These are phyloP conservation scores for Coemansia sp. DNA, from an alignment of 192 early-diverging fungal genomes.

Conservation along the genomic window DNA sequence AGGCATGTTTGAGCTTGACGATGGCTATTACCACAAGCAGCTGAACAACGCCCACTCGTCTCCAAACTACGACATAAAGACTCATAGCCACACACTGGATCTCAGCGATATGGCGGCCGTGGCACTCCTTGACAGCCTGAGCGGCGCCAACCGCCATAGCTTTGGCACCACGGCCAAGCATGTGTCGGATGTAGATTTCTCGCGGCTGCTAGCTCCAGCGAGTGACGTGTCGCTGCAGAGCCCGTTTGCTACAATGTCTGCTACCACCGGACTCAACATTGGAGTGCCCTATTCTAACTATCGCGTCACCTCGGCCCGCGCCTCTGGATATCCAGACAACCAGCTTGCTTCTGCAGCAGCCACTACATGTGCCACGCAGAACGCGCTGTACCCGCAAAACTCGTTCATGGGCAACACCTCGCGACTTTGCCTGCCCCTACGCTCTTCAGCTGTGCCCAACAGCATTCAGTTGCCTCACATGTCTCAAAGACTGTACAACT, in stretches of 20 bases:
- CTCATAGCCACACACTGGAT: slow-evolving; percentile 11
- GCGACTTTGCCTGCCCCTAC: slow-evolving; percentile 10
- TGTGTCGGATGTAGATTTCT: slow-evolving; percentile 8
- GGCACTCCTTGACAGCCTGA: slow-evolving; percentile 44
- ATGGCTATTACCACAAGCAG: not conserved
- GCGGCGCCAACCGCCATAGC: slow-evolving; percentile 7
- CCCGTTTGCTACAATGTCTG: not conserved
- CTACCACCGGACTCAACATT: not conserved
- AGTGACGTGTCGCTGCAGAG: not conserved
- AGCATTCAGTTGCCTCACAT: slow-evolving; percentile 3
- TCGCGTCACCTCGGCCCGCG: slow-evolving; percentile 15
- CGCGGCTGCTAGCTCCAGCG: not conserved
- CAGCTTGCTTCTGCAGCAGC: not conserved
- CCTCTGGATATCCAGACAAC: slow-evolving; percentile 3
- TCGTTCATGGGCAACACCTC: slow-evolving; percentile 4
- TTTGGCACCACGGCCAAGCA: not conserved
- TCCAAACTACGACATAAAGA: not conserved
- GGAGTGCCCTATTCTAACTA: slow-evolving; percentile 28
- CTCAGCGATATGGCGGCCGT: slow-evolving; percentile 49
- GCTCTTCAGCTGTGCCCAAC: slow-evolving; percentile 6
- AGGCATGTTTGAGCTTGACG: not conserved
- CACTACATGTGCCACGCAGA: not conserved
- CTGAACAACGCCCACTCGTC: not conserved
- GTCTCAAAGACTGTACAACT: slow-evolving; percentile 16
- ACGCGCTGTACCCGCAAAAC: not conserved